Evolutionary conservation across 352 stramenopile genomes (phyloP), one percentile per base, ranked within the genome.

Genomic region (Globisporangium irregulare): DNA sequence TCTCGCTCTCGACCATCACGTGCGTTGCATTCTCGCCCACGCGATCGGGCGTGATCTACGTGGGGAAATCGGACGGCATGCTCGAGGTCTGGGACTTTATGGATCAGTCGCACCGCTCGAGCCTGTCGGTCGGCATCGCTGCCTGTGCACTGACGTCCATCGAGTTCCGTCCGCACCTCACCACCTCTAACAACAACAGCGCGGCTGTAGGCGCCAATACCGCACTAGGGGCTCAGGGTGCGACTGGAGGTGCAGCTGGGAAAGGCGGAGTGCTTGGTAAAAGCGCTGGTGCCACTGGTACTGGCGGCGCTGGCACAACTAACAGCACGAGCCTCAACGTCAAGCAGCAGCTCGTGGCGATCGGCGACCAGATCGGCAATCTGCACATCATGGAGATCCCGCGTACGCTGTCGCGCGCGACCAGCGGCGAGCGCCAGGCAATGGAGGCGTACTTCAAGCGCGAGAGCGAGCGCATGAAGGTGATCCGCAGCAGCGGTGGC

Each of bases 41-140:
- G 27, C 73, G 94, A 0, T 90, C 94, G 4, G 91, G 75, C 2
- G 91, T 97, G 22, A 70, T 98, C 55, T 95, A 96, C 69, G 73
- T 98, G 54, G 90, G 87, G 25, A 96, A 95, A 70, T 75, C 82
- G 12, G 93, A 98, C 68, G 94, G 94, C 1, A 88, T 91, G 65
- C 77, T 98, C 48, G 89, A 98, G 68, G 89, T 98, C 50, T 98
- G 93, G 94, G 94, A 98, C 68, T 96, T 98, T 57, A 86, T 96
- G 63, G 94, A 98, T 67, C 89, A 95, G 68, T 96, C 88, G 15
- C 92, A 98, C 58, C 87, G 84, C 18, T 86, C 87, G 9, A 95
- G 82, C 58, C 76, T 95, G 12, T 86, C 82, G 1, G 80, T 94
- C 43, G 84, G 86, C 20, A 85, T 97, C 73, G 92, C 92, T 32